Conservation (phyloP, 495 filamentous ascomycete genomes). For the Cairneyella variabilis region DNA sequence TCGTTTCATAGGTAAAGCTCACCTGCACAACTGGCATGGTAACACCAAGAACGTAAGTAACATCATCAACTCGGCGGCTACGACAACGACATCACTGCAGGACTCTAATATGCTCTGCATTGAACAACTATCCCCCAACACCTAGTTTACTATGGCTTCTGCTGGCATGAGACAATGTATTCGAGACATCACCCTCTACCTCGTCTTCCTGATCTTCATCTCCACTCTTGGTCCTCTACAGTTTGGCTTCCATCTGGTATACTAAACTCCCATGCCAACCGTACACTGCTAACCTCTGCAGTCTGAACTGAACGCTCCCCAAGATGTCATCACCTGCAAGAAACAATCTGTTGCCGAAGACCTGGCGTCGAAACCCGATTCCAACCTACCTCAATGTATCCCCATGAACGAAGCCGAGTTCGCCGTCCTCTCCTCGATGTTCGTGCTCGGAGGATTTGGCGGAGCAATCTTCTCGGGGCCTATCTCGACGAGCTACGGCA, state of each 20-base stretch:
- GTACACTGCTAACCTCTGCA: slow-evolving; percentile 31
- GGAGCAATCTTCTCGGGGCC: slow-evolving; percentile 79
- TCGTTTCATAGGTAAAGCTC: no score
- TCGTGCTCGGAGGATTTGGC: slow-evolving; percentile 82
- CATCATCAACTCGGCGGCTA: no score
- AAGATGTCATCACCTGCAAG: slow-evolving; percentile 82
- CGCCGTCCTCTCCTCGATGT: slow-evolving; percentile 80
- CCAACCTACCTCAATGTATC: slow-evolving; percentile 68
- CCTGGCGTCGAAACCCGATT: slow-evolving; percentile 26
- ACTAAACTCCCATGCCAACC: slow-evolving; percentile 13
- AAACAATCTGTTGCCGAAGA: slow-evolving; percentile 48
- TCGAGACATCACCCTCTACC: slow-evolving; percentile 54
- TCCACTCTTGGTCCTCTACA: slow-evolving; percentile 75
- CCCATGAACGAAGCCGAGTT: slow-evolving; percentile 74
- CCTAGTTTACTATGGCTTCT: slow-evolving; percentile 18
- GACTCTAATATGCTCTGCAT: background rate
- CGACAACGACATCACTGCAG: background rate
- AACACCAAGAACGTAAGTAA: no score
- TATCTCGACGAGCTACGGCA: slow-evolving; percentile 66
- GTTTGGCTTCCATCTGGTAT: slow-evolving; percentile 91
- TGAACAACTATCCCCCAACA: background rate
- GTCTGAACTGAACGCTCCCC: slow-evolving; percentile 93
- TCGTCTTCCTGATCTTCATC: slow-evolving; percentile 60
- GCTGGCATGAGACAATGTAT: slow-evolving; percentile 23
- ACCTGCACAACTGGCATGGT: background rate